These are phyloP conservation scores for Polyporus tsugae DNA, from an alignment of 1,284 basidiomycete species.

Conservation along the genomic window DNA sequence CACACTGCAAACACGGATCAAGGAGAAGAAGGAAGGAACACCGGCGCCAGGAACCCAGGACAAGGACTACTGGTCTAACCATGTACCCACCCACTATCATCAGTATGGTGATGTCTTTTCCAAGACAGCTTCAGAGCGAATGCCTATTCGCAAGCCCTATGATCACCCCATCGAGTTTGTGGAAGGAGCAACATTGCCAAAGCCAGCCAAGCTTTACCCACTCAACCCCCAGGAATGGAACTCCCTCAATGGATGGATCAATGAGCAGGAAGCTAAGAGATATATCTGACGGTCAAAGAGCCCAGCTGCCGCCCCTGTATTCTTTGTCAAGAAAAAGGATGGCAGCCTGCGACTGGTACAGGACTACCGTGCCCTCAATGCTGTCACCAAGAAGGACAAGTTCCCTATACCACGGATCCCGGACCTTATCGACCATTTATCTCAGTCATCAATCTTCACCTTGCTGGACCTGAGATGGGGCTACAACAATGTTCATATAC, in stretches of 20 bases:
- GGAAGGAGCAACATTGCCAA: slow-evolving; percentile 13
- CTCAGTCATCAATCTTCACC: slow-evolving; percentile 12
- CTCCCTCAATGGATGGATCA: slow-evolving; percentile 9
- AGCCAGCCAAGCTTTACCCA: slow-evolving; percentile 34
- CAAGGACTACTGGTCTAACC: background rate
- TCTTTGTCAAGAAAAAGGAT: slow-evolving; percentile 53
- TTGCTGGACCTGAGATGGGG: slow-evolving; percentile 19
- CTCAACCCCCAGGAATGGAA: slow-evolving; percentile 36
- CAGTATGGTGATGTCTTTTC: slow-evolving; percentile 26
- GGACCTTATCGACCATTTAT: slow-evolving; percentile 12
- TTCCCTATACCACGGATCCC: slow-evolving; percentile 17
- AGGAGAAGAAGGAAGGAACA: slow-evolving; percentile 7
- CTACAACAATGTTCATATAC: slow-evolving; percentile 18
- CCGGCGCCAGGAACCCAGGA: slow-evolving; percentile 14
- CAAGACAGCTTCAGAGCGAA: slow-evolving; percentile 23
- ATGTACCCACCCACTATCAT: slow-evolving; percentile 21
- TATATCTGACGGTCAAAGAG: slow-evolving; percentile 15
- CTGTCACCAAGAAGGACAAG: slow-evolving; percentile 37
- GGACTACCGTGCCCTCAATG: slow-evolving; percentile 41
- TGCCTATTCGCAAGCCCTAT: slow-evolving; percentile 25
- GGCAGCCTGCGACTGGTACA: slow-evolving; percentile 15
- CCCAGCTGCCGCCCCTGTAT: slow-evolving; percentile 40
- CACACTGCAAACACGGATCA: background rate
- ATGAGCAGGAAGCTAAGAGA: slow-evolving; percentile 9
- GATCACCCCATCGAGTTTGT: slow-evolving; percentile 31